Evolutionary conservation across 2,329 filamentous ascomycete genomes (phyloP), one percentile per base, ranked within the genome.

Genomic region (Colletotrichum brevisporum): DNA sequence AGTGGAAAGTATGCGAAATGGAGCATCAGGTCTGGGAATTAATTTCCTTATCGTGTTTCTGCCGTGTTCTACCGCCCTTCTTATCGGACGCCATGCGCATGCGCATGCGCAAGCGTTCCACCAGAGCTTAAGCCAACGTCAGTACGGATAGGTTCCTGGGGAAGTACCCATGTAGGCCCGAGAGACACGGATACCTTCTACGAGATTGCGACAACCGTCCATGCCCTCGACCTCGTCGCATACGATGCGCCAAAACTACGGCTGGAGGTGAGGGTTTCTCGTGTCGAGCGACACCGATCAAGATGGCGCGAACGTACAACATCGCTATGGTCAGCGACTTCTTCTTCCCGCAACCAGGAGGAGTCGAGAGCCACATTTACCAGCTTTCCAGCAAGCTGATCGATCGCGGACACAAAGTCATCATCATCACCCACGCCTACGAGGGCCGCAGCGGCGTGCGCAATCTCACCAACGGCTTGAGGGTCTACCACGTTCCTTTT

Each of bases 301-400:
- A 36, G 1, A 70, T 70, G 67, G 53, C 45, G 47, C 84, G 84
- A 72, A 88, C 86, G 39, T 91, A 91, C 80, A 91, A 90, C 77
- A 91, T 91, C 82, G 90, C 89, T 71, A 99, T 99, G 96, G 93
- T 98, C 80, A 95, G 95, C 88, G 96, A 99, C 86, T 98, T 97
- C 88, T 99, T 99, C 90, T 99, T 97, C 79, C 96, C 96, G 15
- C 95, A 98, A 77, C 95, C 96, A 60, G 95, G 96, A 78, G 96
- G 96, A 75, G 90, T 99, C 73, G 96, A 99, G 84, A 97, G 94
- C 81, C 96, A 99, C 82, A 98, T 99, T 75, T 99, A 99, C 84
- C 96, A 99, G 81, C 86, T 99, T 48, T 96, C 95, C 39, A 94
- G 92, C 66, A 99, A 98, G 87, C 90, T 99, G 74, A 94, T 98